Evolutionary conservation across 768 basidiomycete species (phyloP), one percentile per base, ranked within the genome.

Genomic region (Xanthoconium stramineum): DNA sequence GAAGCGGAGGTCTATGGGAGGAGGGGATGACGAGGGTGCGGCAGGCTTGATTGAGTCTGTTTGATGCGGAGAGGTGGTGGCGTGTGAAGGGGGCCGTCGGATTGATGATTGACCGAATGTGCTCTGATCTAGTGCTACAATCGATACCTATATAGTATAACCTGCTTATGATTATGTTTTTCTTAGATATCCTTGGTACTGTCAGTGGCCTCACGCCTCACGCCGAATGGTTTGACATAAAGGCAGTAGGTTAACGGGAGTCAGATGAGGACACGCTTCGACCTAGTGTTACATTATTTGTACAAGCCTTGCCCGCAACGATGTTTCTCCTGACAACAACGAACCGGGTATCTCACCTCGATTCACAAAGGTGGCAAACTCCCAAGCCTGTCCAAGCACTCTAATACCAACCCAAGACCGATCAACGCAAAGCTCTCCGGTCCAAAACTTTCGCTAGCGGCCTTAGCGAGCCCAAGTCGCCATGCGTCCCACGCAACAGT

Each of bases 401-500:
- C 80, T 54, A 87, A 78, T 19, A 87, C 76, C 4, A 78, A 68
- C n/a, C 77, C 76, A 37, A 90, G 72, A 0, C 82, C 80, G 45
- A 90, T 76, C 36, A 90, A 65, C 3, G 83, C 82, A 67, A 90
- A 91, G 60, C 86, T 89, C 52, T 81, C 76, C 5, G 77, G 72
- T 12, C 83, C 84, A 62, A 80, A 79, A 10, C 67, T 66, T 42
- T 62, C 63, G 8, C 42, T 44, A 10, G 40, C 24, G 8, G 61
- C 64, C 44, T 76, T 72, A 12, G 8, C 51, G 8, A 44, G 20
- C 20, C 42, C 28, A 15, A 35, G n/a, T 36, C 20, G 24, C 51
- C 42, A 52, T 5, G 42, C 33, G 11, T 35, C 42, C 51, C 51
- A 44, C 20, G 40, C 42, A 13, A 72, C 69, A 45, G 72, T 68